Conservation (phyloP, 208 protist species). For the Acanthamoeba healyi region DNA sequence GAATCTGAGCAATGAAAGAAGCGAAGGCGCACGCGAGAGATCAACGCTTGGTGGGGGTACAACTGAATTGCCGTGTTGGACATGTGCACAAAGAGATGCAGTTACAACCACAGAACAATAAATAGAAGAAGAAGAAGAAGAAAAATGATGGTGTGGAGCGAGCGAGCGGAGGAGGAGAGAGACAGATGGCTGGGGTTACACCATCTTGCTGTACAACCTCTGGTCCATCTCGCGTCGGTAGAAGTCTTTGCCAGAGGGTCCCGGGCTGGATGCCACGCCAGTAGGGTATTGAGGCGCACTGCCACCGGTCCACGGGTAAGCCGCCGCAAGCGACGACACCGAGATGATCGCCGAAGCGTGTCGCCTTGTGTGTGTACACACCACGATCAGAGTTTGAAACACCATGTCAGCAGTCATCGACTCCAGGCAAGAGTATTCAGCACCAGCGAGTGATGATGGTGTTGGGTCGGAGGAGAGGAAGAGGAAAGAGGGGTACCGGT, state of each 20-base stretch:
- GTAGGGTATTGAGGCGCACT: not conserved
- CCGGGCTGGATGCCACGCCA: not conserved
- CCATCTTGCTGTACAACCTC: conserved; percentile 58
- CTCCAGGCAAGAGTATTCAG: too few relatives aligned
- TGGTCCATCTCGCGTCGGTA: conserved; percentile 49
- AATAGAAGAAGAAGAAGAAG: not conserved
- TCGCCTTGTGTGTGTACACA: too few relatives aligned
- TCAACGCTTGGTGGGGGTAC: too few relatives aligned
- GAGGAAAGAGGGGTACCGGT: not conserved
- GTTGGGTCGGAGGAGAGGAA: not conserved
- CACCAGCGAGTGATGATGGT: not conserved
- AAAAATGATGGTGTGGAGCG: not conserved
- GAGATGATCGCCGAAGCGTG: conserved; percentile 43
- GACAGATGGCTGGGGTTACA: not conserved
- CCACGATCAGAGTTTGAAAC: too few relatives aligned
- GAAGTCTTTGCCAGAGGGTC: conserved; percentile 20
- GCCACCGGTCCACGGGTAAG: not conserved
- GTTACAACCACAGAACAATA: not conserved
- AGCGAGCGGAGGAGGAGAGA: not conserved
- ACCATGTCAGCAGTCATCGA: not conserved
- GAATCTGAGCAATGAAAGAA: too few relatives aligned
- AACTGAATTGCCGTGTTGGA: too few relatives aligned
- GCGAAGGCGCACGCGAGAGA: too few relatives aligned
- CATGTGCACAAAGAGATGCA: too few relatives aligned
- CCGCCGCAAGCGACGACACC: not conserved